Evolutionary conservation across 176 grass and related monocot genomes (phyloP).

Genomic region (Hyparrhenia diplandra): DNA sequence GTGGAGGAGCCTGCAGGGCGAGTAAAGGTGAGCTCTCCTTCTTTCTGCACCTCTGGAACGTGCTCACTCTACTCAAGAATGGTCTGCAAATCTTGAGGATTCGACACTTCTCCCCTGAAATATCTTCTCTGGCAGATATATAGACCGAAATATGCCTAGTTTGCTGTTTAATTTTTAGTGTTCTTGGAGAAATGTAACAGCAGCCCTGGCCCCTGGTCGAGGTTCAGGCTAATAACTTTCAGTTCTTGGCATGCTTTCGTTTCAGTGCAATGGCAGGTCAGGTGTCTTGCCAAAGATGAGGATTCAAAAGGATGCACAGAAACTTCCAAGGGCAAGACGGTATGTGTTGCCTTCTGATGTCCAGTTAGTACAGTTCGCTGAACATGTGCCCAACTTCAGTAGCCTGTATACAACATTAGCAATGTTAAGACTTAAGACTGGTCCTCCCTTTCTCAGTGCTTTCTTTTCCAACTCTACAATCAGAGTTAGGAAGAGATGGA

Average conservation of each 20-base stretch:
- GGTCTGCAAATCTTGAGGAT: background rate
- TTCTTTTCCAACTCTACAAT: background rate
- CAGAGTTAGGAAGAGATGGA: background rate
- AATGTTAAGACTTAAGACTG: background rate
- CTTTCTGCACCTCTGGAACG: background rate
- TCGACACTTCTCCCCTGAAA: background rate
- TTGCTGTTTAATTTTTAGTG: no score
- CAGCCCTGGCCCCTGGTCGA: background rate
- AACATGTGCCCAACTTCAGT: background rate
- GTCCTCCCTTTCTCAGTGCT: background rate
- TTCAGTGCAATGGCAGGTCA: conserved; percentile 16
- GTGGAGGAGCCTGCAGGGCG: background rate
- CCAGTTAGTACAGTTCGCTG: background rate
- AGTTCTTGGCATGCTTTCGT: background rate
- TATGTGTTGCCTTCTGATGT: background rate
- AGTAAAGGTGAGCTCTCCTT: background rate
- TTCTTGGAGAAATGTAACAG: background rate
- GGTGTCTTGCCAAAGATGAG: conserved; percentile 3
- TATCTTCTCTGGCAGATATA: background rate
- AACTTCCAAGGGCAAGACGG: background rate
- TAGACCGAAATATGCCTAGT: background rate
- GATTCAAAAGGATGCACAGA: background rate
- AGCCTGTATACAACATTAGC: background rate
- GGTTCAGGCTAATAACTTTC: background rate
- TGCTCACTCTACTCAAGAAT: background rate